Evolutionary conservation across 2,329 filamentous ascomycete species (phyloP), one percentile per base, ranked within the genome.

Genomic region (Trichoderma sp.): DNA sequence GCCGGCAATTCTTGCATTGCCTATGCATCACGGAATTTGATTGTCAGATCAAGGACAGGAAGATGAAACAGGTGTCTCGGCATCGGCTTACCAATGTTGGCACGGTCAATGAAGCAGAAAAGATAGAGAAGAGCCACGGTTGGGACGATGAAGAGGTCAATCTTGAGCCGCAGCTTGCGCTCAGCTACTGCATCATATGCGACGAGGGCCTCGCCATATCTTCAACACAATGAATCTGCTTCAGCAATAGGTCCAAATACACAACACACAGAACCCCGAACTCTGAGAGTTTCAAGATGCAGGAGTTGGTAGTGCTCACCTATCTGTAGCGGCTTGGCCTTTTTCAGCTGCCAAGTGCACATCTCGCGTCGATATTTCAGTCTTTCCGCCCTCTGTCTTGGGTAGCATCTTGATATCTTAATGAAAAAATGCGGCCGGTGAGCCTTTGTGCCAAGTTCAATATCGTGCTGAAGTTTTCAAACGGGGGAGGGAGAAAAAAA

Each of bases 31-130:
- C 11, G 11, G 6, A 1, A 18, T n/a, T 8, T 3, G 6, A 47
- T 14, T 12, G 30, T 65, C 3, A 34, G 53, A 1, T n/a, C 4
- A 28, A 65, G 18, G 12, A 6, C 12, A 39, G 30, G 21, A 3
- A 24, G 4, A 24, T 14, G 24, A 18, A 57, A 51, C 9, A 28
- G 14, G 32, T 51, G n/a, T 14, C 7, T 28, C 12, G 6, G 5
- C 15, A 43, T 30, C 14, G 9, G 11, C 82, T 77, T 77, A 90
- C 90, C 91, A 47, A 93, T 91, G 73, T 93, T 93, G 28, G 91
- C 89, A n/a, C 91, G 86, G 76, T 93, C 91, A 74, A 93, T 92
- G 80, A 92, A 93, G 81, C 90, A 92, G 76, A 93, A 92, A 0
- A 93, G 84, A 76, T 93, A 93, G 4, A 93, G 81, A 0, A 92